Evolutionary conservation across 2,329 filamentous ascomycete species (phyloP).

Genomic region (Aspergillus ustus): DNA sequence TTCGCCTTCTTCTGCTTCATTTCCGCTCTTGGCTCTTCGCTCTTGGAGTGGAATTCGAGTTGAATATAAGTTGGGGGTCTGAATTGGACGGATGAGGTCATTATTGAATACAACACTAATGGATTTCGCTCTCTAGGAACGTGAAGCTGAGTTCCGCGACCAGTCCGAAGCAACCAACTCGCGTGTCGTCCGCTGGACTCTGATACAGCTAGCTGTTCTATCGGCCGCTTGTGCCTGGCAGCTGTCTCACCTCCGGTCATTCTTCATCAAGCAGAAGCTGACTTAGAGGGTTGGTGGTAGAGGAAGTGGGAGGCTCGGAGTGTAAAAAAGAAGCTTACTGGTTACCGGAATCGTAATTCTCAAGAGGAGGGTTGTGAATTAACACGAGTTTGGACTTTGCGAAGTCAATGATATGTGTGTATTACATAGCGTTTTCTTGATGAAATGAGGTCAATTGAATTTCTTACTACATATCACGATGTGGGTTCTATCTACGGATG

Average conservation of each 20-base stretch:
- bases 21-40: too few relatives aligned
- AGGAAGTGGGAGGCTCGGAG: neutral
- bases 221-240: slow-evolving; percentile 95
- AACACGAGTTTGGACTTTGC: slow-evolving; percentile 12
- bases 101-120: neutral
- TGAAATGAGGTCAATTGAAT: slow-evolving; percentile 10
- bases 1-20: neutral
- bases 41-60: neutral
- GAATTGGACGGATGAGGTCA: neutral
- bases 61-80: neutral
- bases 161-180: slow-evolving; percentile 93
- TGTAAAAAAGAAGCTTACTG: neutral
- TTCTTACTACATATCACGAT: neutral
- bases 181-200: slow-evolving; percentile 89
- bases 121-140: slow-evolving; percentile 65
- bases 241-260: slow-evolving; percentile 88
- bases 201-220: slow-evolving; percentile 85
- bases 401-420: slow-evolving; percentile 15
- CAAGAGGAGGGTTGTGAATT: neutral
- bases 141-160: slow-evolving; percentile 96
- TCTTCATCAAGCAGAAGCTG: slow-evolving; percentile 99
- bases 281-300: slow-evolving; percentile 61
- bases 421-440: slow-evolving; percentile 17
- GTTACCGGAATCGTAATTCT: neutral
- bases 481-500: neutral